Evolutionary conservation across 331 rosid species (phyloP).

Genomic region (Acacia pycnantha): DNA sequence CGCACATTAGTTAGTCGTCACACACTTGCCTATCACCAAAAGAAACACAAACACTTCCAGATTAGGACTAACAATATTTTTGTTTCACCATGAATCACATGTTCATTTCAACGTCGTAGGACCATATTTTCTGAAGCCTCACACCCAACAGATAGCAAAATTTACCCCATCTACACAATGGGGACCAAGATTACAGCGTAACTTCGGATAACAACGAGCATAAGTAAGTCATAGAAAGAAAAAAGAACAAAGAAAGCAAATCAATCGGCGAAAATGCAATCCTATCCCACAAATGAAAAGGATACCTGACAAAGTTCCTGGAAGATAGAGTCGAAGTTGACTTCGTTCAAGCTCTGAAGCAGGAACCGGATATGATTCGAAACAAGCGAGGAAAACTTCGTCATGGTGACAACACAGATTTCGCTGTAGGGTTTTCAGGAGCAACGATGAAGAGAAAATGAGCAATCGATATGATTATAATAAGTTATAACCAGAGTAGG

Average conservation of each 20-base stretch:
- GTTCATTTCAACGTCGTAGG: background rate
- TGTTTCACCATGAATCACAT: background rate
- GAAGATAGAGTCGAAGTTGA: slow-evolving; percentile 72
- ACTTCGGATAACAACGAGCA: background rate
- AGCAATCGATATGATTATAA: background rate
- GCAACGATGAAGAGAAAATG: background rate
- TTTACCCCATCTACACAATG: background rate
- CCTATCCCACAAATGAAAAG: background rate
- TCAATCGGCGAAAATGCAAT: background rate
- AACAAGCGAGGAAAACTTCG: slow-evolving; percentile 56
- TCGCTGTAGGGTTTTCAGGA: slow-evolving; percentile 44
- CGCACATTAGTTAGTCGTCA: background rate
- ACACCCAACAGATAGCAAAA: background rate
- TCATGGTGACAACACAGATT: slow-evolving; percentile 40
- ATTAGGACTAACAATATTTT: background rate
- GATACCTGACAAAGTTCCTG: slow-evolving; percentile 74
- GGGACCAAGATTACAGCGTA: slow-evolving; percentile 6
- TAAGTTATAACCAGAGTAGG: background rate
- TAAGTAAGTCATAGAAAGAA: background rate
- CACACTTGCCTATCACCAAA: background rate
- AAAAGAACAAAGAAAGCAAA: background rate
- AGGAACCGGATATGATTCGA: slow-evolving; percentile 86
- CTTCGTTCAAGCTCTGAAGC: slow-evolving; percentile 70
- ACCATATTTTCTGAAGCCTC: background rate
- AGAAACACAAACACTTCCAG: slow-evolving; percentile 1